Percentiles rank a stretch among this genome's conserved stretches.
Conservation (phyloP, 495 filamentous ascomycete species). For the Margaritispora aquatica region DNA sequence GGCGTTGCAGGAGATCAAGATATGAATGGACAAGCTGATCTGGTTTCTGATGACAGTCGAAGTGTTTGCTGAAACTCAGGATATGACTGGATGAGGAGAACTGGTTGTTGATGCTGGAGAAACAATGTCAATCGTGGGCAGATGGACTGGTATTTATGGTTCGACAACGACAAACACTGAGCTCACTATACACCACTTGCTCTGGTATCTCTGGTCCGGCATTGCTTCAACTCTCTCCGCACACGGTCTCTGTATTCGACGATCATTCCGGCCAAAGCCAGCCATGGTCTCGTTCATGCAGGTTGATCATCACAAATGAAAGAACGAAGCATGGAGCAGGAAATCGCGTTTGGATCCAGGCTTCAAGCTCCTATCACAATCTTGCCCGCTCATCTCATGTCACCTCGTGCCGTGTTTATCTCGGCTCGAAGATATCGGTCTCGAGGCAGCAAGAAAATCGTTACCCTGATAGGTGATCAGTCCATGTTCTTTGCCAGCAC, state of each 20-base stretch:
- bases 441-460: not conserved
- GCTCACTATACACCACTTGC: not conserved
- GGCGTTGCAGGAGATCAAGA: not conserved
- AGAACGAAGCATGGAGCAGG: not conserved
- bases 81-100: constrained; percentile 12
- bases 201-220: not conserved
- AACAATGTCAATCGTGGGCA: not conserved
- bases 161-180: not conserved
- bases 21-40: not conserved
- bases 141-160: constrained; percentile 18
- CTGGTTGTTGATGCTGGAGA: constrained; percentile 20
- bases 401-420: constrained; percentile 1
- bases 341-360: not conserved
- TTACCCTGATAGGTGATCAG: constrained; percentile 12
- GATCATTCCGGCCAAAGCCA: constrained; percentile 2
- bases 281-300: constrained; percentile 19
- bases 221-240: not conserved
- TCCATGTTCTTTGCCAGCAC: constrained; percentile 13
- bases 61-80: not conserved
- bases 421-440: constrained; percentile 2
- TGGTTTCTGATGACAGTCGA: constrained; percentile 15
- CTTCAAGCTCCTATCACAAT: constrained; percentile 5
- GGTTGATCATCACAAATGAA: constrained; percentile 6
- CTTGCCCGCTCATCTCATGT: not conserved
- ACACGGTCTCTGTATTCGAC: not conserved